Conservation (phyloP, 2,329 filamentous ascomycete species). For the Nothomitra cinnamomea region DNA sequence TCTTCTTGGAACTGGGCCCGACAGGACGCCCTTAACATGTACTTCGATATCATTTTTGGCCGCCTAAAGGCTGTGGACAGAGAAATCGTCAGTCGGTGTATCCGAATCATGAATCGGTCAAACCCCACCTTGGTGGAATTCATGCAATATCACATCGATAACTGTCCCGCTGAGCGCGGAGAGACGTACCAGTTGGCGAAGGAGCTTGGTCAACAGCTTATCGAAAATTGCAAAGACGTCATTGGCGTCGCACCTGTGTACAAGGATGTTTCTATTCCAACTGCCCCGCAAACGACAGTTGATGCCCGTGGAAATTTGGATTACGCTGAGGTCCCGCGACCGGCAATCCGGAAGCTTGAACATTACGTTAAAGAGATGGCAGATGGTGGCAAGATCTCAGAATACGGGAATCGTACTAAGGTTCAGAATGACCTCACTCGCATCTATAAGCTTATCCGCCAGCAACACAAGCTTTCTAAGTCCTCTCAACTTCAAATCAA, state of each 20-base stretch:
- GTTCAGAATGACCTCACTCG: slow-evolving; percentile 89
- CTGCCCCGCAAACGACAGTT: slow-evolving; percentile 80
- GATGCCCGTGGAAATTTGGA: slow-evolving; percentile 84
- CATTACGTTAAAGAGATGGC: slow-evolving; percentile 99
- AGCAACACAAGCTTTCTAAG: slow-evolving; percentile 95
- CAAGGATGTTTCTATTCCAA: slow-evolving; percentile 89
- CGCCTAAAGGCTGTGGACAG: slow-evolving; percentile 83
- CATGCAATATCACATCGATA: slow-evolving; percentile 99
- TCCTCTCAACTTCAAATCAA: slow-evolving; percentile 94
- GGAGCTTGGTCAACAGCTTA: slow-evolving; percentile 78
- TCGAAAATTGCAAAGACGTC: slow-evolving; percentile 94
- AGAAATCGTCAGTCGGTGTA: slow-evolving; percentile 96
- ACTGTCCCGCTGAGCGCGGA: slow-evolving; percentile 89
- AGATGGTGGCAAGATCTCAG: slow-evolving; percentile 92
- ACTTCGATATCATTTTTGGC: slow-evolving; percentile 97
- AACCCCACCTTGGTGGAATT: slow-evolving; percentile 92
- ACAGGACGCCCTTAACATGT: slow-evolving; percentile 95
- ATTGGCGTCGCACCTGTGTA: slow-evolving; percentile 70
- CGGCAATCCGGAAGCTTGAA: slow-evolving; percentile 89
- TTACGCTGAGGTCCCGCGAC: slow-evolving; percentile 72
- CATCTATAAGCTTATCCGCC: slow-evolving; percentile 96
- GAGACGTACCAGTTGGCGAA: slow-evolving; percentile 98
- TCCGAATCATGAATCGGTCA: slow-evolving; percentile 97
- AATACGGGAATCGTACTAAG: slow-evolving; percentile 96
- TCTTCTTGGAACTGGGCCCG: slow-evolving; percentile 99